Evolutionary conservation across 2,329 filamentous ascomycete genomes (phyloP), one percentile per base, ranked within the genome.

Genomic region (Esteya vermicola): DNA sequence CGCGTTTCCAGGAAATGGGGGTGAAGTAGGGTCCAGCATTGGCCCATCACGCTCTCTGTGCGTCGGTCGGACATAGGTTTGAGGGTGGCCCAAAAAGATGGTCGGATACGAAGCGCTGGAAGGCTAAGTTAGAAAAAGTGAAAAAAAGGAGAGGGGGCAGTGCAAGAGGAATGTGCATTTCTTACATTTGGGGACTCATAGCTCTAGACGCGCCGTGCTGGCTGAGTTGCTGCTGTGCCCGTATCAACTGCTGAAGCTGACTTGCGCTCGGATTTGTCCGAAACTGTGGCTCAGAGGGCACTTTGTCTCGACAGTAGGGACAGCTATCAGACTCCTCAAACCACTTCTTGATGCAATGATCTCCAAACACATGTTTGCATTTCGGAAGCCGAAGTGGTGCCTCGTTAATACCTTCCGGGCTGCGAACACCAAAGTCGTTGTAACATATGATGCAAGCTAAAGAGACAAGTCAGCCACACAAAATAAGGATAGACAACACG

Each of bases 261-360:
- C n/a, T n/a, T 9, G 41, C 33, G 2, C 21, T 33, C 25, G 23
- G 9, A 10, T 23, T 36, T 6, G 39, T n/a, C 12, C 36, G 41
- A 4, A 38, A 14, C 21, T 41, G 30, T 20, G 54, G 50, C 43
- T 75, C 68, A 2, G 71, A 69, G 3, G 64, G 70, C 20, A 80
- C 59, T 48, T 75, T 75, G 45, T 74, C 67, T 21, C 75, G 68
- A 53, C 75, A 80, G 49, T 78, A 78, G 0, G 75, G 75, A 47
- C 75, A 80, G 40, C 63, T 75, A 47, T 75, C 67, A 2, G 71
- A 71, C 34, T 78, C 71, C 39, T 72, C 63, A 32, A 80, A 67
- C 75, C 75, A 80, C 47, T 72, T 77, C 52, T 71, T 75, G 46
- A 80, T 74, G 52, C 75, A 80, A 47, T 69, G 63, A 41, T 77